phyloP scores from a whole-genome alignment of 176 grass and related monocot species.

The Elymus sibiricus region DNA sequence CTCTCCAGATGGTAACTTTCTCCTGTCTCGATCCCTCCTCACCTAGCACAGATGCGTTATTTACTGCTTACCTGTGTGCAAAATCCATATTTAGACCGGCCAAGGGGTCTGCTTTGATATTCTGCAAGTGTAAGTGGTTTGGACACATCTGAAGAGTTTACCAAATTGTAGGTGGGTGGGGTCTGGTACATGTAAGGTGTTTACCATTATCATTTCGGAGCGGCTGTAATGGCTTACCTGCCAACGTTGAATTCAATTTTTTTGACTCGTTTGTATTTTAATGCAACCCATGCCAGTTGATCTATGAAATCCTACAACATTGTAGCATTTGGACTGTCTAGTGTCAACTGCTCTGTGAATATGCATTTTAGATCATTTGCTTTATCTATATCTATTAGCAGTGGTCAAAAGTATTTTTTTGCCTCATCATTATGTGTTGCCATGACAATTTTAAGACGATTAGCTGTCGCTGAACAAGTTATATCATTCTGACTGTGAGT shows the following conservation, averaged over 20 bases:
- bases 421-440: too few species aligned
- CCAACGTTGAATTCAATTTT: neutral
- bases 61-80: too few species aligned
- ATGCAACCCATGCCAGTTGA: neutral
- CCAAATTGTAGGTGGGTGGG: neutral
- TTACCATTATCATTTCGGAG: neutral
- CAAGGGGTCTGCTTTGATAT: neutral
- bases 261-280: neutral
- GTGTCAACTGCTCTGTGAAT: neutral
- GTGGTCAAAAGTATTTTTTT: too few species aligned
- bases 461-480: too few species aligned
- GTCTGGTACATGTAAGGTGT: neutral
- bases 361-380: neutral
- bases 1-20: conserved; percentile 74
- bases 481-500: neutral
- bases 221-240: too few species aligned
- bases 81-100: neutral
- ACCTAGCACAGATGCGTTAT: neutral
- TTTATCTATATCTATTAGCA: neutral
- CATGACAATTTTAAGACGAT: too few species aligned
- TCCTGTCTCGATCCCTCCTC: neutral
- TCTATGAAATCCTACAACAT: neutral
- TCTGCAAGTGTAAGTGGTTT: neutral
- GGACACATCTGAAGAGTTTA: conserved; percentile 2
- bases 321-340: neutral